Evolutionary conservation across 75 land plant genomes (phyloP).

Genomic region (Pinus tabuliformis): DNA sequence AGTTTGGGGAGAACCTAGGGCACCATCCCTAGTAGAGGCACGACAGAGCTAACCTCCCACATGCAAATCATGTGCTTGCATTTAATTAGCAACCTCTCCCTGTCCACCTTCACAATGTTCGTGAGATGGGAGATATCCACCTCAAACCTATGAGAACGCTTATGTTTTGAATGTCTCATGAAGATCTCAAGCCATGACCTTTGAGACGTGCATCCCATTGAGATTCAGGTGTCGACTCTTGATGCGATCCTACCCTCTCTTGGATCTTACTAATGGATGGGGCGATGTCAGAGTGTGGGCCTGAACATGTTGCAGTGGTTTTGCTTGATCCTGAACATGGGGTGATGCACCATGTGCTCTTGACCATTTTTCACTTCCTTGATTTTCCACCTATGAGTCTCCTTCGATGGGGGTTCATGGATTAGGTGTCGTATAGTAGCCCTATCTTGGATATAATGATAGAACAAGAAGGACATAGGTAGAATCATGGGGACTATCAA

Average conservation of each 20-base stretch:
- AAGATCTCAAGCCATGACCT: conserved; percentile 24
- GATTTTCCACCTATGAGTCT: conserved; percentile 8
- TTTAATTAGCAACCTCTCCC: conserved; percentile 9
- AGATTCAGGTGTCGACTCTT: background rate
- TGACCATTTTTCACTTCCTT: conserved; percentile 1
- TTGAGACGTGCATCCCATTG: conserved; percentile 30
- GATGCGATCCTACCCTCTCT: background rate
- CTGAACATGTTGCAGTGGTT: no score
- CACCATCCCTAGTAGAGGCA: conserved; percentile 15
- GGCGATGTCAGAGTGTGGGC: no score
- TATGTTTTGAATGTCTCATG: conserved; percentile 21
- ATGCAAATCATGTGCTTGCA: conserved; percentile 31
- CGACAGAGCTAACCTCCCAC: conserved; percentile 16
- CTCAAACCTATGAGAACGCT: conserved; percentile 12
- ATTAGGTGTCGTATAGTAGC: background rate
- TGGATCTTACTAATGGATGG: no score
- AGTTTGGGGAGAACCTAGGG: conserved; percentile 30
- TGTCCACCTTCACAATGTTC: conserved; percentile 17
- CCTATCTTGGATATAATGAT: conserved; percentile 17
- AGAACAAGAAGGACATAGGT: conserved; percentile 27
- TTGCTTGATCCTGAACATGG: no score
- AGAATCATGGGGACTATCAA: conserved; percentile 17
- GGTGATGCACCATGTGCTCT: no score
- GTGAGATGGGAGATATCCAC: conserved; percentile 14
- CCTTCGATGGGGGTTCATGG: conserved; percentile 10